phyloP scores from a whole-genome alignment of 257 asterid species.

The Solanum chilense region DNA sequence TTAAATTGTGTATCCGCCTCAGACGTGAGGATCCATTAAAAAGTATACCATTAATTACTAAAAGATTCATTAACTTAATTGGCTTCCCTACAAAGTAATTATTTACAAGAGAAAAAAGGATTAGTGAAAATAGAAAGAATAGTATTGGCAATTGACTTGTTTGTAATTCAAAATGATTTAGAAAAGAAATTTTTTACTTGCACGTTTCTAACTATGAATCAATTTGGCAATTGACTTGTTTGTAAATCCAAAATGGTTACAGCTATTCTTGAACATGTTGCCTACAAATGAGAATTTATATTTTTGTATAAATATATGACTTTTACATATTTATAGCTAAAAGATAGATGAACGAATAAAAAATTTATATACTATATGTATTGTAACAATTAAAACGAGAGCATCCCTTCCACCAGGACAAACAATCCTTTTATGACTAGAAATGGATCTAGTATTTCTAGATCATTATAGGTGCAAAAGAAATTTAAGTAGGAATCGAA shows the following conservation, averaged over 20 bases:
- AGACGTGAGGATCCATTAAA: neutral
- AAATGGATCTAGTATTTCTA: neutral
- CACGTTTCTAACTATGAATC: neutral
- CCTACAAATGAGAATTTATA: neutral
- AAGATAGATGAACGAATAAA: neutral
- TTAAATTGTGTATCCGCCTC: neutral
- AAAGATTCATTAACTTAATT: neutral
- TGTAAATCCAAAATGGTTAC: neutral
- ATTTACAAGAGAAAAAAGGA: neutral
- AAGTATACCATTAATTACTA: neutral
- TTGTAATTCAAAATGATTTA: neutral
- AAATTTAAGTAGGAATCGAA: neutral
- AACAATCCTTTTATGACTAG: neutral
- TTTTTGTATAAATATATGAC: neutral
- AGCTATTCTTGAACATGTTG: neutral
- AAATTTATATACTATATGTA: neutral
- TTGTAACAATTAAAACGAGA: neutral
- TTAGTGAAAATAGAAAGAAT: neutral
- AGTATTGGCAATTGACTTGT: too few species aligned
- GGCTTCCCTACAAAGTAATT: neutral
- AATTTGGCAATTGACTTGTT: neutral
- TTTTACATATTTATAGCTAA: neutral
- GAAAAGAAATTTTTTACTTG: neutral
- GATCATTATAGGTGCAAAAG: neutral
- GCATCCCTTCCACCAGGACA: neutral